Evolutionary conservation across 164 flowering plant species (phyloP), one percentile per base, ranked within the genome.

Genomic region (Nelumbo lutea): DNA sequence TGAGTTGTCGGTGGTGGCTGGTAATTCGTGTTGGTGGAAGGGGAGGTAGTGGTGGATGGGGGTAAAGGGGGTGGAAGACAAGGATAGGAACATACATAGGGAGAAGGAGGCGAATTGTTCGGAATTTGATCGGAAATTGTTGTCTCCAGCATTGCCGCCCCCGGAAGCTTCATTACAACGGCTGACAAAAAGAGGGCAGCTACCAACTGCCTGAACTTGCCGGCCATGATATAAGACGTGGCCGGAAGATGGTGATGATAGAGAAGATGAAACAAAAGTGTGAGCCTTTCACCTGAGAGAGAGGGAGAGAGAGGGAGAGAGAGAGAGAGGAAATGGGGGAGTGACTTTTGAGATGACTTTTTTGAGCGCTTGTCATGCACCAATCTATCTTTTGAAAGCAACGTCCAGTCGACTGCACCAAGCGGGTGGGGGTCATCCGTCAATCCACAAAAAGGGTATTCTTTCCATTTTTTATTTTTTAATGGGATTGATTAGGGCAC

Each of bases 11-110:
- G 57, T 13, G 3, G 57, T 11, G 57, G 11, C 9, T 10, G 57
- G 27, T 27, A 27, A 27, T 27, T 27, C 27, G 27, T 27, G 27
- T 27, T 5, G 68, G 6, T 2, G 13, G 68, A 9, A 14, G 72
- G 42, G 61, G 65, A 39, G 11, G 77, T 6, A 13, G 75, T 38
- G 6, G 58, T 7, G 41, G 66, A 39, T 53, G 7, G 5, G 7
- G 52, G 61, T 1, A 27, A 38, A 67, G 81, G 83, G 1, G 83
- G 78, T 15, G 81, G 81, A 42, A 66, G 72, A 63, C 81, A 76
- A 1, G 83, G 83, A 59, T 78, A 79, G 0, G 80, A 77, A 46
- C 81, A 77, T 64, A 9, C 66, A 5, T 7, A 5, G 40, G 45
- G 62, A 11, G 62, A 10, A 39, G 13, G 8, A 27, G 9, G 61